Evolutionary conservation across 305 asterid genomes (phyloP).

Genomic region (Caryopteris hybrid): DNA sequence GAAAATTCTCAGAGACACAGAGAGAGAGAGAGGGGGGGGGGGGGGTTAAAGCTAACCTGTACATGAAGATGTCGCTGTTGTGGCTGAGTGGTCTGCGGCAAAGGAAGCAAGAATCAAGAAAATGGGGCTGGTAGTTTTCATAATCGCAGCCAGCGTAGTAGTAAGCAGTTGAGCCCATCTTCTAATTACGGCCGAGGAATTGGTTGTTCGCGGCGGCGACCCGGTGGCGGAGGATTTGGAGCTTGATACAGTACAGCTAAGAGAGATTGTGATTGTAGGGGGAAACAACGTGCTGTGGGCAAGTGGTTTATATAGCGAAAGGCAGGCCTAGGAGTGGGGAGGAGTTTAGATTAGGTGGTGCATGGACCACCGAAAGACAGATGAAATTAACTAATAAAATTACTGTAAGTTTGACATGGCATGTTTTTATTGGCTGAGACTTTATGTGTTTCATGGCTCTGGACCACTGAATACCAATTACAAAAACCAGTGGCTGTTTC

Average conservation of each 20-base stretch:
- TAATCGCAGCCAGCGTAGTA: slow-evolving; percentile 49
- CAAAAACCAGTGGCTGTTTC: slow-evolving; percentile 22
- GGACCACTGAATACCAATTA: neutral
- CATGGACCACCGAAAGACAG: slow-evolving; percentile 20
- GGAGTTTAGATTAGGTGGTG: slow-evolving; percentile 6
- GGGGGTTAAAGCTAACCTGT: slow-evolving; percentile 47
- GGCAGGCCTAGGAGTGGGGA: neutral
- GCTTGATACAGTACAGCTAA: too few species aligned
- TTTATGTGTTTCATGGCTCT: neutral
- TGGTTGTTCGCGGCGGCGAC: slow-evolving; percentile 1
- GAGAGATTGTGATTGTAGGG: slow-evolving; percentile 19
- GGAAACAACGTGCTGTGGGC: slow-evolving; percentile 4
- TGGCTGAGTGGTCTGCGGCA: slow-evolving; percentile 62
- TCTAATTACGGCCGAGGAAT: neutral
- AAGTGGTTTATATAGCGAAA: slow-evolving; percentile 31
- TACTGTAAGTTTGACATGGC: neutral
- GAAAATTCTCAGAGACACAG: neutral
- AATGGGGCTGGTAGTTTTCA: slow-evolving; percentile 53
- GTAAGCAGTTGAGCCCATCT: slow-evolving; percentile 43
- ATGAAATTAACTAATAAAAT: neutral
- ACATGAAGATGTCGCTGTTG: slow-evolving; percentile 86
- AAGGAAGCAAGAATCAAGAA: slow-evolving; percentile 78
- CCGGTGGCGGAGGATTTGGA: neutral
- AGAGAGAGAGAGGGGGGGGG: too few species aligned
- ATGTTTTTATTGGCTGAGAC: slow-evolving; percentile 10